Conservation (phyloP, 2,329 filamentous ascomycete genomes). For the Arachnomyces sp. region DNA sequence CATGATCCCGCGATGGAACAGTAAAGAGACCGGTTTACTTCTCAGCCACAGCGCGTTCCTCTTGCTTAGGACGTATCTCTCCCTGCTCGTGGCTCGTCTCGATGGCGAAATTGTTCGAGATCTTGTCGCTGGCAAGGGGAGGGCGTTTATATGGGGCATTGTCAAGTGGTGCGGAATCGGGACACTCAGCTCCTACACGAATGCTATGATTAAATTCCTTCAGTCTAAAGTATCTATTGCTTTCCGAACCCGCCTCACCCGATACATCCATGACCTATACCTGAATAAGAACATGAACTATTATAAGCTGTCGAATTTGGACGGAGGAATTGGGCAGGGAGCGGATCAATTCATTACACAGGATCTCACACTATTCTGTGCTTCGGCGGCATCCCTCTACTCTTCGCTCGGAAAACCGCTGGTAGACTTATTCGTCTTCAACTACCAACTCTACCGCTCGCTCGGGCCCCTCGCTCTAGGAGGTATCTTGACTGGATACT, state of each 20-base stretch:
- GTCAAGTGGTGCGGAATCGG: conserved; percentile 93
- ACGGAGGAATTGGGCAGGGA: conserved; percentile 83
- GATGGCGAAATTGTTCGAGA: conserved; percentile 96
- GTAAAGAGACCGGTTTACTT: conserved; percentile 87
- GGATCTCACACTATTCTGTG: conserved; percentile 91
- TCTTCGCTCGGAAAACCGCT: conserved; percentile 96
- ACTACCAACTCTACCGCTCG: conserved; percentile 90
- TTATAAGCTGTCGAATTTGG: conserved; percentile 87
- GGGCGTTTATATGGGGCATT: conserved; percentile 78
- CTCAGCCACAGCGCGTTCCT: conserved; percentile 84
- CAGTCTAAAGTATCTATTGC: conserved; percentile 98
- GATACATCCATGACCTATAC: conserved; percentile 96
- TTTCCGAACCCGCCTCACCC: conserved; percentile 85
- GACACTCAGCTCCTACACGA: conserved; percentile 89
- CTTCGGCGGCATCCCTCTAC: conserved; percentile 82
- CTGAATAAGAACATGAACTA: conserved; percentile 92
- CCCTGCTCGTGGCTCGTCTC: conserved; percentile 80
- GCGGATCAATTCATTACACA: conserved; percentile 97
- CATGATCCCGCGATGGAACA: conserved; percentile 91
- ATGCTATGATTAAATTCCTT: conserved; percentile 97
- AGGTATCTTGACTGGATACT: conserved; percentile 84
- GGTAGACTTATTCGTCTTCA: conserved; percentile 96
- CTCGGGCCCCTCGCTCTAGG: conserved; percentile 80
- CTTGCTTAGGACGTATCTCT: conserved; percentile 87
- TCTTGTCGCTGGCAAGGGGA: conserved; percentile 88